Base-by-base conservation (phyloP, 305 asterid species). In the Fraxinus floribunda region DNA sequence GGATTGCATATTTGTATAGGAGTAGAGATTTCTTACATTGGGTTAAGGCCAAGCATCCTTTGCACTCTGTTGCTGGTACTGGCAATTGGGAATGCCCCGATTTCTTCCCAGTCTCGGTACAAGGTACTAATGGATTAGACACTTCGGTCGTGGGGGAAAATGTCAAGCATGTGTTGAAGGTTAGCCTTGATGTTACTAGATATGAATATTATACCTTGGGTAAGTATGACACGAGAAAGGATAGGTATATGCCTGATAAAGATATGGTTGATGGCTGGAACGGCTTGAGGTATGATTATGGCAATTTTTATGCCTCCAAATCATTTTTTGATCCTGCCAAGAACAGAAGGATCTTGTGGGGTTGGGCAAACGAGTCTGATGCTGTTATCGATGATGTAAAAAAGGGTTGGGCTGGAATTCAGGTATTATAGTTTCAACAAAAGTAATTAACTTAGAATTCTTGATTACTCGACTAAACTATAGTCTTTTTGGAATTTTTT, bases 51-150 rank as follows among this genome's bases (percentile, higher is more conserved):
- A 55, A 86, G 22, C 84, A 88, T 30, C 90, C 84, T 0, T 24
- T 91, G 86, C 91, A 90, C 72, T 46, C 87, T 2, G 10, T 6
- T 0, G 57, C 15, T 0, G 84, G 88, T 13, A 87, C 90, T 0
- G 91, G 90, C 15, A 89, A 84, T 41, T 91, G 93, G 91, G 86
- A 91, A n/a, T 91, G 94, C 62, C 93, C 91, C 0, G 92, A 91
- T 60, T 89, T 91, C 36, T 91, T 34, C 15, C 94, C 93, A 0
- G 90, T 88, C 0, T 76, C 89, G 0, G 74, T 82, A 30, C 30
- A 34, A 0, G 78, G 92, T 7, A 13, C 24, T 1, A 78, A 87
- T 4, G 93, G 91, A 1, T 38, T 90, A 55, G 92, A 91, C 7
- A 79, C 90, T 9, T 89, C 93, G 3, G 81, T 11, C 10, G 1